Conservation (phyloP, 345 rosid genomes). For the Eutrema heterophyllum region DNA sequence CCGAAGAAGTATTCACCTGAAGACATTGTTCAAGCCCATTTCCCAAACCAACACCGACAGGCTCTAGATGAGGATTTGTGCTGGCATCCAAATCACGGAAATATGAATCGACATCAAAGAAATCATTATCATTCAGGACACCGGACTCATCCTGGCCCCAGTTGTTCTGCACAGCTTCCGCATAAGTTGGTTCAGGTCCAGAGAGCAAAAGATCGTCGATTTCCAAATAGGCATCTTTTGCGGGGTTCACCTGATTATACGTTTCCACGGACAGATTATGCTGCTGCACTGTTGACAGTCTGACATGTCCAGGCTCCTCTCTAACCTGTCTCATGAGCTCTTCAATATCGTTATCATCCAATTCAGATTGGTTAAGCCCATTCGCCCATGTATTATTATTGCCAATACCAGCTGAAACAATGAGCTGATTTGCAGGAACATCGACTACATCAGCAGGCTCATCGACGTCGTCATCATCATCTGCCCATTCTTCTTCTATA, state of each 20-base stretch:
- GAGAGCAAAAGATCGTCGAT: constrained; percentile 56
- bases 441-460: constrained; percentile 16
- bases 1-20: constrained; percentile 10
- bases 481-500: constrained; percentile 77
- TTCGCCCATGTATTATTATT: constrained; percentile 1
- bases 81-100: constrained; percentile 6
- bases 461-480: constrained; percentile 32
- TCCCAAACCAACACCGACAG: neutral
- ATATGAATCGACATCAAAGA: constrained; percentile 18
- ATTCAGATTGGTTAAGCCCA: constrained; percentile 21
- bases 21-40: constrained; percentile 25
- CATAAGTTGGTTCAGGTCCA: constrained; percentile 33
- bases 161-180: constrained; percentile 13
- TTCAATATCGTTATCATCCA: constrained; percentile 36
- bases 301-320: constrained; percentile 30
- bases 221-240: constrained; percentile 60
- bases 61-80: neutral
- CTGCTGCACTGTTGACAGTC: constrained; percentile 20
- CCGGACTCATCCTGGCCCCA: constrained; percentile 31
- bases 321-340: constrained; percentile 41
- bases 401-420: constrained; percentile 12
- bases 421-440: constrained; percentile 28
- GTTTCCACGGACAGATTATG: constrained; percentile 26
- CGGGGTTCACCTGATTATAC: constrained; percentile 17
- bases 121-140: constrained; percentile 47